A percentile compares a stretch with the other conserved stretches of the same genome.
Conservation (phyloP, 768 basidiomycete species). For the Lactarius hatsudake region DNA sequence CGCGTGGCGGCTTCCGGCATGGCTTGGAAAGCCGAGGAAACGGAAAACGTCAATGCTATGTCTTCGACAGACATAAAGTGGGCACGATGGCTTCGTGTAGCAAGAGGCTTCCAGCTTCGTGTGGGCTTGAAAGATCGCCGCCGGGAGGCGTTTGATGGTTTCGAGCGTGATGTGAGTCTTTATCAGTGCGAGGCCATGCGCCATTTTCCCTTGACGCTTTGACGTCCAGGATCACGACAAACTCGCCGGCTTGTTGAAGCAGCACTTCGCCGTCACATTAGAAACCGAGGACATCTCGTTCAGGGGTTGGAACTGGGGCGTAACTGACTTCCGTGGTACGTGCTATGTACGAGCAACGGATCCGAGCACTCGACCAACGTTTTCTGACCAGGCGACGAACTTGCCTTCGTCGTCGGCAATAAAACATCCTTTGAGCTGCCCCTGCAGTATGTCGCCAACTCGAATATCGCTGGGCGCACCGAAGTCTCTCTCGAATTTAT, state of each 20-base stretch:
- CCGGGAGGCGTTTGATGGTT: slow-evolving; percentile 89
- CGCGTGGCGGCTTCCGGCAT: slow-evolving; percentile 88
- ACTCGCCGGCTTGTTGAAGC: slow-evolving; percentile 75
- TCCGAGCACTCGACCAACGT: slow-evolving; percentile 12
- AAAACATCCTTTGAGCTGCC: slow-evolving; percentile 90
- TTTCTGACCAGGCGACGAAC: slow-evolving; percentile 66
- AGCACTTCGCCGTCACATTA: slow-evolving; percentile 80
- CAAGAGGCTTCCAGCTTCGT: slow-evolving; percentile 86
- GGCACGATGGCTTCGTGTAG: slow-evolving; percentile 90
- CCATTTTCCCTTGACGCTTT: slow-evolving; percentile 11
- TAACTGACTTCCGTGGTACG: slow-evolving; percentile 88
- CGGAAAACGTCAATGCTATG: slow-evolving; percentile 60
- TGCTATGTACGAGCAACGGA: background rate
- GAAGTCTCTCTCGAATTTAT: slow-evolving; percentile 99
- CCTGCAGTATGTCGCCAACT: slow-evolving; percentile 83
- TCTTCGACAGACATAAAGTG: slow-evolving; percentile 76
- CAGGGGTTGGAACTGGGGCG: slow-evolving; percentile 99
- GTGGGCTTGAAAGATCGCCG: slow-evolving; percentile 75
- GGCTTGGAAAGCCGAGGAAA: slow-evolving; percentile 88
- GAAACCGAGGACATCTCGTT: slow-evolving; percentile 85
- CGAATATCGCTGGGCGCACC: slow-evolving; percentile 94
- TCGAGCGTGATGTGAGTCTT: slow-evolving; percentile 74
- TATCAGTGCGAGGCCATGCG: background rate
- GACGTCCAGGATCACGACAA: slow-evolving; percentile 80
- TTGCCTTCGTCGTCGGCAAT: slow-evolving; percentile 87